Evolutionary conservation across 2,329 filamentous ascomycete species (phyloP), one percentile per base, ranked within the genome.

Genomic region (Coccinonectria pachysandricola): DNA sequence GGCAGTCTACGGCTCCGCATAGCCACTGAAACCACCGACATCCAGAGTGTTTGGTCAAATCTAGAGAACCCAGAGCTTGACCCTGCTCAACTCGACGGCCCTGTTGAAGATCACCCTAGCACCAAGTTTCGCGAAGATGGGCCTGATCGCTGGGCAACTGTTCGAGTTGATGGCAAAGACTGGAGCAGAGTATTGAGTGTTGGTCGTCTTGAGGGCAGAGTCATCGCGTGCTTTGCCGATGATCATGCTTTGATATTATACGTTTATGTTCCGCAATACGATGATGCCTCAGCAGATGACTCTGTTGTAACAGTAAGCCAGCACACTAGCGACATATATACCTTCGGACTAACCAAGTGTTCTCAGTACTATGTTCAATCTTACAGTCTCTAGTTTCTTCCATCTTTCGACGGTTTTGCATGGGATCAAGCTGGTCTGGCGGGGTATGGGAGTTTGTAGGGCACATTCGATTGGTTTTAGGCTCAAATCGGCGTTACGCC

Each of bases 131-230:
- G 74, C 41, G 71, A 76, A 27, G 76, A 73, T 12, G 83, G 82
- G 9, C 82, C 86, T 9, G 76, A 85, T 35, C 76, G 75, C 23
- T 96, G 88, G 85, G 84, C 86, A 1, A 85, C 74, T 13, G 88
- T 96, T 18, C 69, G 83, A 27, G 86, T 96, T 13, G 91, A 96
- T 56, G 91, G 86, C 17, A 80, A 76, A 52, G 91, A 98, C 52
- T 96, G 91, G 88, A 85, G 85, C 16, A 75, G 74, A 40, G 88
- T 96, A n/a, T 64, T 98, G 40, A 92, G 85, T 52, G 87, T 96
- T 8, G 88, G 88, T 2, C 68, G 87, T 26, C 60, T 96, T 15
- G 88, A 91, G 42, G 88, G 86, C 1, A 70, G 85, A 40, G 88
- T 96, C 26, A 91, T 96, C 61, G 91, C 87, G 30, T 95, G 87